phyloP scores from a whole-genome alignment of 1,284 basidiomycete genomes.

The Tetrapyrgos nigripes region DNA sequence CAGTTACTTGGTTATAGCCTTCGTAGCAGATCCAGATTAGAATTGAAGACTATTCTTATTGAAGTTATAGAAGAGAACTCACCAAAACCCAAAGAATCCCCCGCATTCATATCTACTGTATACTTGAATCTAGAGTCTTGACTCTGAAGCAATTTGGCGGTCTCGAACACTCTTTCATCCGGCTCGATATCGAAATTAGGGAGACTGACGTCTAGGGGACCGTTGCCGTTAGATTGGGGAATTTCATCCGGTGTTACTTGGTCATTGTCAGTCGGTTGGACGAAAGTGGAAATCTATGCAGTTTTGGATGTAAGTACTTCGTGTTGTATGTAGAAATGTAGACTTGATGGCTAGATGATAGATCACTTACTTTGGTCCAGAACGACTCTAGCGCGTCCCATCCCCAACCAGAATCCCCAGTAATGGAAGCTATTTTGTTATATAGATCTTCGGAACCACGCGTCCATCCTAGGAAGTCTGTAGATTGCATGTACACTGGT shows the following conservation, averaged over 20 bases:
- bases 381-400: constrained; percentile 27
- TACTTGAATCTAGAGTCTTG: constrained; percentile 25
- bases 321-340: neutral
- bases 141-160: constrained; percentile 20
- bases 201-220: neutral
- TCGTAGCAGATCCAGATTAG: neutral
- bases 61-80: neutral
- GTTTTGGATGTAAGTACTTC: neutral
- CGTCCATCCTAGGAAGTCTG: constrained; percentile 24
- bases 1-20: constrained; percentile 29
- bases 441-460: constrained; percentile 27
- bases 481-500: no score
- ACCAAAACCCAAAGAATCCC: constrained; percentile 29
- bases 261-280: neutral
- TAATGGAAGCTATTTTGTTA: constrained; percentile 23
- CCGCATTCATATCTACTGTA: constrained; percentile 29
- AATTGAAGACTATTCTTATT: neutral
- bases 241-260: no score
- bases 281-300: neutral
- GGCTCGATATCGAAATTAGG: neutral
- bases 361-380: constrained; percentile 13
- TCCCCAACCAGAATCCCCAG: constrained; percentile 29
- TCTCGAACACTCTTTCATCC: neutral
- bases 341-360: neutral
- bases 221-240: neutral